Evolutionary conservation across 148 eudicot genomes (phyloP).

Genomic region (Vaccinium vitisidaea): DNA sequence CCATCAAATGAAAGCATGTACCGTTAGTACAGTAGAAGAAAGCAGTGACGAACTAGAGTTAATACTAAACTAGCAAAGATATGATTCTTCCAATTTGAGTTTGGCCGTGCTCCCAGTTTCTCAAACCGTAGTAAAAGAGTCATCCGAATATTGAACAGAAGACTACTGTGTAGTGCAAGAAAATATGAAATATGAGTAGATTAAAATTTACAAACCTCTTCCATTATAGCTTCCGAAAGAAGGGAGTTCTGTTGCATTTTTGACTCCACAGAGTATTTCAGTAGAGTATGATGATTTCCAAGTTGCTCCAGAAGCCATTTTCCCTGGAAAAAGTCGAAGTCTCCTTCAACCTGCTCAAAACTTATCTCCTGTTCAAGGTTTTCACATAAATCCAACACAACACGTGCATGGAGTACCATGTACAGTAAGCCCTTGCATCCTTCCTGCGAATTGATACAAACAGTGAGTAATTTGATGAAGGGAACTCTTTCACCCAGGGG

Average conservation of each 20-base stretch:
- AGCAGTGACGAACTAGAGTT: neutral
- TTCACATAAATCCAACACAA: conserved; percentile 87
- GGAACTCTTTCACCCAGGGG: neutral
- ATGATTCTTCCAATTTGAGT: neutral
- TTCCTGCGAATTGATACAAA: conserved; percentile 52
- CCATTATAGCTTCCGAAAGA: conserved; percentile 93
- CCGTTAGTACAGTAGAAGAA: neutral
- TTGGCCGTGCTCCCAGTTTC: neutral
- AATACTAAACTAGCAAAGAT: neutral
- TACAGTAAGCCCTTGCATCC: conserved; percentile 96
- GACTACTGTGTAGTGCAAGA: neutral
- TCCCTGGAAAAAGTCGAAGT: conserved; percentile 85
- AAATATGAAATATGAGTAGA: neutral
- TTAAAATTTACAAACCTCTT: conserved; percentile 58
- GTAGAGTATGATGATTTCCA: conserved; percentile 87
- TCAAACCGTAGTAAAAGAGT: neutral
- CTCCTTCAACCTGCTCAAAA: conserved; percentile 96
- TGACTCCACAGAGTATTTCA: conserved; percentile 91
- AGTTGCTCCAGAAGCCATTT: conserved; percentile 92
- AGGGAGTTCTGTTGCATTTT: conserved; percentile 84
- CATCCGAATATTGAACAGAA: neutral
- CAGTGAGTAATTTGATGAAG: neutral
- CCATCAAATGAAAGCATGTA: neutral
- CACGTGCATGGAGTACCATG: conserved; percentile 97
- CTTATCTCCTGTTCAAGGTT: conserved; percentile 73